phyloP scores from a whole-genome alignment of 1,284 basidiomycete species.

The Sphagnurus paluster region DNA sequence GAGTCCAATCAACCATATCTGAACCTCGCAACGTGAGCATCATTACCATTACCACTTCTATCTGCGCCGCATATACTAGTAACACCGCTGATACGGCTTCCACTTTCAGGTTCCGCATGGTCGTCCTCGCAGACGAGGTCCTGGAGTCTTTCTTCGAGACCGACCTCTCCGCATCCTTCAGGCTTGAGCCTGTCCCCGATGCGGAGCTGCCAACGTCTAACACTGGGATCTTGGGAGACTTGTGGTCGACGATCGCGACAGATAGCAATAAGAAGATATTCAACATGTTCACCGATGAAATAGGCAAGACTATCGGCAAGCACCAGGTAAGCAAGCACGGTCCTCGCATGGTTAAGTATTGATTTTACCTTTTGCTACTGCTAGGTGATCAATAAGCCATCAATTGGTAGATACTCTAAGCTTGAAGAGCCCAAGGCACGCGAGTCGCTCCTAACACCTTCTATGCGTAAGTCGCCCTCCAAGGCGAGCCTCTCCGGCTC shows the following conservation, averaged over 20 bases:
- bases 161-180: conserved; percentile 86
- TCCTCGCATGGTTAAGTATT: conserved; percentile 4
- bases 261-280: conserved; percentile 87
- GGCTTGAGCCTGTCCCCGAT: conserved; percentile 71
- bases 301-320: conserved; percentile 90
- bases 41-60: background rate
- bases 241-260: conserved; percentile 87
- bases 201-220: conserved; percentile 60
- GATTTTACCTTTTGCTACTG: conserved; percentile 1
- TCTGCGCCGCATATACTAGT: background rate
- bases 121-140: conserved; percentile 91
- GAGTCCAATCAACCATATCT: conserved; percentile 84
- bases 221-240: conserved; percentile 73
- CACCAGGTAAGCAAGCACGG: conserved; percentile 59
- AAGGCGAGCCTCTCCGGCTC: conserved; percentile 47
- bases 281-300: conserved; percentile 87
- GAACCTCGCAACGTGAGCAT: conserved; percentile 74
- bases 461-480: conserved; percentile 60
- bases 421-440: conserved; percentile 86
- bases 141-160: conserved; percentile 94
- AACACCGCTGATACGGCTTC: background rate
- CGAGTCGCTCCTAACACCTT: conserved; percentile 78
- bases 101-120: conserved; percentile 86
- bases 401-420: conserved; percentile 82
- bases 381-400: conserved; percentile 74